These are phyloP conservation scores for Clarireedia sp. DNA, from an alignment of 2,329 filamentous ascomycete species.

Conservation along the genomic window DNA sequence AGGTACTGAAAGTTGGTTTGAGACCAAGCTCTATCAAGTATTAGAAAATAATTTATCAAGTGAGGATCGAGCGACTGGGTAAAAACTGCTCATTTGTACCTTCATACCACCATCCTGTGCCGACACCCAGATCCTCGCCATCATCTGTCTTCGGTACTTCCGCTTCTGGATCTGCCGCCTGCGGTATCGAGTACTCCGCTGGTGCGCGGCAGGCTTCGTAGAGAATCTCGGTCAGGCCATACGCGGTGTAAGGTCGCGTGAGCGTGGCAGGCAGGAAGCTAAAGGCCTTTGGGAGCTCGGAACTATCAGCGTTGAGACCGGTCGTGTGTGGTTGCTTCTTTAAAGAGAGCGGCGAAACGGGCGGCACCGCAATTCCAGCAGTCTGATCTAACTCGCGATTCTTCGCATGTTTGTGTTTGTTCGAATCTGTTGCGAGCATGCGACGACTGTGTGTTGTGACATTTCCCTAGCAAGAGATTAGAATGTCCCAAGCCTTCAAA, in stretches of 20 bases:
- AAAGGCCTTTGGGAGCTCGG: slow-evolving; percentile 13
- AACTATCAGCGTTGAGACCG: slow-evolving; percentile 1
- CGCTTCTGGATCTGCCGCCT: slow-evolving; percentile 40
- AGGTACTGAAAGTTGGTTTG: slow-evolving; percentile 82
- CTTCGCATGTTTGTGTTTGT: slow-evolving; percentile 26
- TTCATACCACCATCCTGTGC: slow-evolving; percentile 72
- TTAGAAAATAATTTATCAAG: slow-evolving; percentile 2
- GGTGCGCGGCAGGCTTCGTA: slow-evolving; percentile 24
- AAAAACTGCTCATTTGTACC: slow-evolving; percentile 44
- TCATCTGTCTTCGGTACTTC: slow-evolving; percentile 63
- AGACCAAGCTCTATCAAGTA: slow-evolving; percentile 59
- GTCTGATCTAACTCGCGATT: slow-evolving; percentile 15
- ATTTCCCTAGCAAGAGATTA: slow-evolving; percentile 9
- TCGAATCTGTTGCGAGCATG: slow-evolving; percentile 18
- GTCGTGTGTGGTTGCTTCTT: slow-evolving; percentile 8
- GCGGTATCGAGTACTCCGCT: slow-evolving; percentile 23
- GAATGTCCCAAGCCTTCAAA: neutral
- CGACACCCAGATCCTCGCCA: slow-evolving; percentile 75
- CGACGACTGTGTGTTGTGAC: slow-evolving; percentile 10
- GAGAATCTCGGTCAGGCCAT: slow-evolving; percentile 70
- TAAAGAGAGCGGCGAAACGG: slow-evolving; percentile 10
- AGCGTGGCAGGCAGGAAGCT: slow-evolving; percentile 12
- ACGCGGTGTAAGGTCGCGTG: slow-evolving; percentile 67
- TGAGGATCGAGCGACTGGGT: neutral
- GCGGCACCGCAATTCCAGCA: slow-evolving; percentile 16